Evolutionary conservation across 805 yeast genomes (phyloP), one percentile per base, ranked within the genome.

Genomic region (Metschnikowia aberdeeniae): DNA sequence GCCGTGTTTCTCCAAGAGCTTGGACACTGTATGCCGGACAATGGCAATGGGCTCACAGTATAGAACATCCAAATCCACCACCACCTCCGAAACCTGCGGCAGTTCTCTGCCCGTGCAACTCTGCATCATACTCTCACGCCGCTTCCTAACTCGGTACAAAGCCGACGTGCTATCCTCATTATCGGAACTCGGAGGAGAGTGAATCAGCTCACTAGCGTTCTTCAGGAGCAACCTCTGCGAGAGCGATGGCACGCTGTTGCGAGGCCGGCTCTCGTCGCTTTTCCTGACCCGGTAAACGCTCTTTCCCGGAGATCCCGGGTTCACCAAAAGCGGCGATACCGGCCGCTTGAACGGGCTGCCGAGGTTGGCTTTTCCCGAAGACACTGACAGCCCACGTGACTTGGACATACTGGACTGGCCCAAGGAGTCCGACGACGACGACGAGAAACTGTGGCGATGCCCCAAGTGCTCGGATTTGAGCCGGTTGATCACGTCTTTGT

Each of bases 21-120:
- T 78, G 35, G 80, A 76, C 24, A 84, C 75, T 11, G 87, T 73
- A 56, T 78, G 86, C 40, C 95, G 67, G 53, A 87, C 82, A 45
- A 84, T 84, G 0, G 96, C 93, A 48, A 87, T 86, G 2, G 93
- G 89, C 56, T 89, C 96, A 63, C 97, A 89, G 11, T 89, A 70
- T 37, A 92, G 68, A 4, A 89, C 82, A 60, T 87, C 90, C 53
- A 86, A 62, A 30, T 71, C 73, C 44, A 38, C 47, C n/a, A 41
- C 31, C 27, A 26, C 20, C 10, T 34, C 26, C 8, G 26, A 22
- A 22, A 7, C 8, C n/a, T 44, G 51, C 10, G 53, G 42, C 26
- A 45, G 42, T 28, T 45, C 50, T 12, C 52, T 45, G 7, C 50
- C 49, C 9, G 53, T 45, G 29, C 37, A 36, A 37, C 37, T 31